Evolutionary conservation across 306 rosid genomes (phyloP).

Genomic region (Vicia faba): DNA sequence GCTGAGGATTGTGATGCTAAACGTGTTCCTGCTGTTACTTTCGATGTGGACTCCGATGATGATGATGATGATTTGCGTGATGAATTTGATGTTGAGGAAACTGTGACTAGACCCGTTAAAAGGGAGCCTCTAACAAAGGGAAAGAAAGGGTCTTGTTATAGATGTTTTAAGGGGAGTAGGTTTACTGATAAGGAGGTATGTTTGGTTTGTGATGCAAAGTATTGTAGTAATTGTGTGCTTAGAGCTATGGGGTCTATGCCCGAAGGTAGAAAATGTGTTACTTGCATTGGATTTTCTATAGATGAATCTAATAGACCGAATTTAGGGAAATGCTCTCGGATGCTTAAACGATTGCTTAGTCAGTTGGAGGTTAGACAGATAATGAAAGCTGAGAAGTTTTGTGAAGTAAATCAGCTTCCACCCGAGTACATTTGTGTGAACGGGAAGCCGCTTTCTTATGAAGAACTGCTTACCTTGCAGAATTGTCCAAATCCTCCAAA

Average conservation of each 20-base stretch:
- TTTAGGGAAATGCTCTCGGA: slow-evolving; percentile 89
- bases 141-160: slow-evolving; percentile 85
- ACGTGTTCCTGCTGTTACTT: slow-evolving; percentile 60
- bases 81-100: slow-evolving; percentile 57
- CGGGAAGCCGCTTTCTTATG: slow-evolving; percentile 78
- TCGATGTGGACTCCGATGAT: slow-evolving; percentile 66
- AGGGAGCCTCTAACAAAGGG: slow-evolving; percentile 71
- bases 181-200: slow-evolving; percentile 97
- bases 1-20: slow-evolving; percentile 55
- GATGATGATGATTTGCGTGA: slow-evolving; percentile 61
- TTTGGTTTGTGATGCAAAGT: slow-evolving; percentile 92
- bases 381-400: slow-evolving; percentile 82
- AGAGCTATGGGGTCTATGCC: slow-evolving; percentile 99
- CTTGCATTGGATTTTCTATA: slow-evolving; percentile 80
- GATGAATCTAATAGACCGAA: slow-evolving; percentile 73
- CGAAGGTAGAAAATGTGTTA: slow-evolving; percentile 93
- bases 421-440: slow-evolving; percentile 83
- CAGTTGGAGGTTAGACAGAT: slow-evolving; percentile 91
- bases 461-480: slow-evolving; percentile 73
- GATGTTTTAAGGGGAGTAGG: slow-evolving; percentile 87
- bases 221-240: slow-evolving; percentile 90
- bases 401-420: slow-evolving; percentile 93
- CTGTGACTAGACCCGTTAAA: slow-evolving; percentile 53
- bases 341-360: slow-evolving; percentile 90
- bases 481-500: slow-evolving; percentile 84